These are phyloP conservation scores for Trichosporon coremiiforme DNA, from an alignment of 1,284 basidiomycete species.

Conservation along the genomic window DNA sequence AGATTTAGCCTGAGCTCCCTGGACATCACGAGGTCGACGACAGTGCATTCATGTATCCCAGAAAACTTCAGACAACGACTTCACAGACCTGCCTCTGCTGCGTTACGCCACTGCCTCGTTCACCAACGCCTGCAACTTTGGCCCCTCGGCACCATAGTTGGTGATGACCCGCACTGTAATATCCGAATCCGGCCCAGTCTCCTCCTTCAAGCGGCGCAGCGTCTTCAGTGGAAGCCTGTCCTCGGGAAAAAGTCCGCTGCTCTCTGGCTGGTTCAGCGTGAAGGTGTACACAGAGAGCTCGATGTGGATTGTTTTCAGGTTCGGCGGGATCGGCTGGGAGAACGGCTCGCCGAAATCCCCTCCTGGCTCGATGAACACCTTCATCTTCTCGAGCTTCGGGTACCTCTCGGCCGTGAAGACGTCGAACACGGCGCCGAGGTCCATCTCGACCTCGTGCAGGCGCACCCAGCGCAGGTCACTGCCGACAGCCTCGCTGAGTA, in stretches of 20 bases:
- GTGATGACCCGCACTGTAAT: not conserved
- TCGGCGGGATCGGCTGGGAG: not conserved
- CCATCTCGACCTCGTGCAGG: not conserved
- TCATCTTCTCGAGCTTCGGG: not conserved
- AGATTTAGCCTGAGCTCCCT: no score
- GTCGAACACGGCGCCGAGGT: not conserved
- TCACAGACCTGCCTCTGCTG: no score
- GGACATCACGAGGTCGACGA: no score
- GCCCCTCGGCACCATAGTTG: not conserved
- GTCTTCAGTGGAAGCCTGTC: not conserved
- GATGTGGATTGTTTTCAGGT: not conserved
- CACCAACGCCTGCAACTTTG: not conserved
- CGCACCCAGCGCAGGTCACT: not conserved
- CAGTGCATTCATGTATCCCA: no score
- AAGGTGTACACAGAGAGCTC: constrained; percentile 3
- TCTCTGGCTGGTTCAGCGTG: not conserved
- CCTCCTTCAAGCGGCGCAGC: not conserved
- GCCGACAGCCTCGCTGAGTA: not conserved
- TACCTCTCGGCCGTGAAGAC: not conserved
- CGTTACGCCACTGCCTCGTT: not conserved
- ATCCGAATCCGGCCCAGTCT: not conserved
- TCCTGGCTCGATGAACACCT: not conserved
- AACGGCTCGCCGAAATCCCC: not conserved
- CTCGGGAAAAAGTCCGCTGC: not conserved
- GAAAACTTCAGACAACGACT: no score